Evolutionary conservation across 441 rosid species (phyloP).

Genomic region (Adansonia grandidieri): DNA sequence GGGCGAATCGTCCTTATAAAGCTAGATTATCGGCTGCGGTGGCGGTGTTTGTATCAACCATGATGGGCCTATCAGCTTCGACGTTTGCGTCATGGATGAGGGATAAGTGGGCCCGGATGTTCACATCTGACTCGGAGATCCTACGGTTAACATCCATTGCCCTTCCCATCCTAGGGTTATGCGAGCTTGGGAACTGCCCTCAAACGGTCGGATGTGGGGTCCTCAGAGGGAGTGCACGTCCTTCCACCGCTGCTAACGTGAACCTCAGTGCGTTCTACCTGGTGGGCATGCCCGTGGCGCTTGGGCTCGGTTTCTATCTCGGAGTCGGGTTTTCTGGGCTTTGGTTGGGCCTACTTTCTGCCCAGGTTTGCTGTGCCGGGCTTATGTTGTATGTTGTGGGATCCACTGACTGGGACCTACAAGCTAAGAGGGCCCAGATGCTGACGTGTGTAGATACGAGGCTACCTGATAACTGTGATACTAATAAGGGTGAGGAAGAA

Average conservation of each 20-base stretch:
- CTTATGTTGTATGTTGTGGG: constrained; percentile 84
- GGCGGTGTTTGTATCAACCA: constrained; percentile 57
- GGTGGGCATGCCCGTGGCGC: constrained; percentile 90
- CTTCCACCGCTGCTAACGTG: constrained; percentile 79
- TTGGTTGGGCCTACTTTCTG: constrained; percentile 77
- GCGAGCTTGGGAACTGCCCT: constrained; percentile 95
- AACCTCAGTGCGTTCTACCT: constrained; percentile 87
- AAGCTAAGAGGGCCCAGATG: constrained; percentile 63
- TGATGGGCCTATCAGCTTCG: constrained; percentile 66
- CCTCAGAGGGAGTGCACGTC: constrained; percentile 84
- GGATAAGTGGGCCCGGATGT: constrained; percentile 76
- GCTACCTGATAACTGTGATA: constrained; percentile 6
- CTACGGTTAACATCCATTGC: constrained; percentile 76
- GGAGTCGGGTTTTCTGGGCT: constrained; percentile 80
- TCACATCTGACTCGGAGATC: constrained; percentile 66
- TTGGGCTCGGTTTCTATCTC: constrained; percentile 70
- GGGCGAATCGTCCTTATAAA: constrained; percentile 54
- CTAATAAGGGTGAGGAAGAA: constrained; percentile 40
- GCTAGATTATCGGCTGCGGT: constrained; percentile 73
- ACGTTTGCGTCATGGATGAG: constrained; percentile 69
- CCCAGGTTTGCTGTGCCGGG: constrained; percentile 88
- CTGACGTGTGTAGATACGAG: constrained; percentile 49
- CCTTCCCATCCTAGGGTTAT: constrained; percentile 80
- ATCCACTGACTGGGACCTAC: constrained; percentile 74
- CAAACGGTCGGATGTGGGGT: constrained; percentile 96